These are phyloP conservation scores for Melastoma malabathricum DNA, from an alignment of 345 rosid species.

Conservation along the genomic window DNA sequence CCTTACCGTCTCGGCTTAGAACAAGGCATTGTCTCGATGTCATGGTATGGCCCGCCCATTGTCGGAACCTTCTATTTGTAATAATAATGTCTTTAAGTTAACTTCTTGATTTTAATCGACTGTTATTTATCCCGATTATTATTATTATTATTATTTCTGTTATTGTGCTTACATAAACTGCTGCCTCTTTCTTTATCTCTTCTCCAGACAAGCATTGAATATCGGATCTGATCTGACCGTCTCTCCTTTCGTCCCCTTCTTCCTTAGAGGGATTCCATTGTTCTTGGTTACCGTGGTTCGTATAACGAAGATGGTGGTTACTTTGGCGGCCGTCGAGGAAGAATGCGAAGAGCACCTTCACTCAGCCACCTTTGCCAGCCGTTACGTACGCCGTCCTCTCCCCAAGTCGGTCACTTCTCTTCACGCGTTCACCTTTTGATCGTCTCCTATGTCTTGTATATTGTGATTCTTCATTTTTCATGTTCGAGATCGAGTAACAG, in stretches of 20 bases:
- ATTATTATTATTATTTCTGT: too few relatives aligned
- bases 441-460: too few relatives aligned
- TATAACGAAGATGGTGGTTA: constrained; percentile 18
- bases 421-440: not conserved
- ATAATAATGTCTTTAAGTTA: not conserved
- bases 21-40: too few relatives aligned
- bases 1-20: too few relatives aligned
- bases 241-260: not conserved
- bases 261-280: not conserved
- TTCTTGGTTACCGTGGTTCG: not conserved
- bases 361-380: constrained; percentile 26
- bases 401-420: constrained; percentile 12
- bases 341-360: constrained; percentile 22
- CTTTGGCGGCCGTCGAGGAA: constrained; percentile 10
- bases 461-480: too few relatives aligned
- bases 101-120: not conserved
- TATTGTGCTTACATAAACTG: too few relatives aligned
- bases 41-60: too few relatives aligned
- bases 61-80: too few relatives aligned
- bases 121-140: too few relatives aligned
- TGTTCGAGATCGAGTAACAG: too few relatives aligned
- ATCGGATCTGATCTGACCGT: not conserved
- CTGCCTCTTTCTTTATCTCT: not conserved
- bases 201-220: not conserved
- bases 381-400: constrained; percentile 27